Evolutionary conservation across 177 flowering plant genomes (phyloP), one percentile per base, ranked within the genome.

Genomic region (Vitis hybrid): DNA sequence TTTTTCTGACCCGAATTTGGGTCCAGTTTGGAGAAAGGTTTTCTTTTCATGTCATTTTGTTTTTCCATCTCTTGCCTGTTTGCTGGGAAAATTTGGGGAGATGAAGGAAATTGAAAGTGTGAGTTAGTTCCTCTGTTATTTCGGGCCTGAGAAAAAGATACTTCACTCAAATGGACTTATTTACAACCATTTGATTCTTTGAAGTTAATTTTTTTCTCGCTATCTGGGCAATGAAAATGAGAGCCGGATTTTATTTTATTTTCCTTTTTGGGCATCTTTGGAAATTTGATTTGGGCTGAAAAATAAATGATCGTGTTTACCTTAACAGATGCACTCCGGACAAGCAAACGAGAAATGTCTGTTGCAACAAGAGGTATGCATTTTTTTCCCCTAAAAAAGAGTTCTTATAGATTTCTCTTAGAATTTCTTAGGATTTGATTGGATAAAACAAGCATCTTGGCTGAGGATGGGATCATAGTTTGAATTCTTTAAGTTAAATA

Each of bases 291-390:
- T 13, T 26, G 26, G 26, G 45, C 51, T 63, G 54, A n/a, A 26
- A 8, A 19, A 19, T 13, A 71, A 29, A 16, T 10, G 20, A 3
- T 65, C 45, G 45, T 52, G 12, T 65, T 59, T 50, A 16, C 51
- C 15, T 49, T 64, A 31, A 68, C 90, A 92, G 97, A 92, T 69
- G 97, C 93, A 66, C 82, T 92, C n/a, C 74, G 93, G 80, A 77
- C 78, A 20, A 93, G 98, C 79, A 93, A 93, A 78, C 80, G 95
- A 75, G 97, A 93, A 66, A 90, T 93, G 98, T 72, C 93, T 11
- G 90, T 85, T 70, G 96, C 97, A 14, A 90, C 97, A 2, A 82
- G 94, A 86, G 91, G 94, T 91, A 80, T 20, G 55, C n/a, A 51
- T 31, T 11, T 50, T 55, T 69, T 10, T 65, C 6, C 20, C 22